Base-by-base conservation (phyloP, 768 basidiomycete genomes). In the Kwoniella sp. region DNA sequence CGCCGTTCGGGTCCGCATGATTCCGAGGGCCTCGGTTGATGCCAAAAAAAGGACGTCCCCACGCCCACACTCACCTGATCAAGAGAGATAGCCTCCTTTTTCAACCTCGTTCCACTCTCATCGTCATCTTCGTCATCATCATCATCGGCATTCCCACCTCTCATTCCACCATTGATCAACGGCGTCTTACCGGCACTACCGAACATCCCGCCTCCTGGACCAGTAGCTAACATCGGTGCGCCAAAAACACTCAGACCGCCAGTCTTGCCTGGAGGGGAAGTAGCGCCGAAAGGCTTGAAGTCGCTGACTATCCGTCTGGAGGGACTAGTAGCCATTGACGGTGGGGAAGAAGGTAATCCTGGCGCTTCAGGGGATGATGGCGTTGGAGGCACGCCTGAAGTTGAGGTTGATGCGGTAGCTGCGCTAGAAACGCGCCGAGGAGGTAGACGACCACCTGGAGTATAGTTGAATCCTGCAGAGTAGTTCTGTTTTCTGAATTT, bases 261-360 rank as follows among this genome's bases (percentile, higher is more conserved):
- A 19, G n/a, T 51, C 2, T 50, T 37, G 26, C 55, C 66, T 1
- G 60, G 29, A 17, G 66, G 49, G 17, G 61, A 49, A 88, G 82
- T 90, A 88, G 71, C 70, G 17, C 72, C 73, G 60, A 78, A 79
- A 0, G 78, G 59, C 52, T 77, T 77, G 71, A 79, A 79, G 33
- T 94, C 90, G 36, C 87, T 87, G 37, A 96, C 88, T 22, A 96
- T 90, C 74, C 89, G 92, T 72, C 92, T 88, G 15, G 90, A 86
- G 8, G 92, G 90, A 19, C 90, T 89, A n/a, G 82, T 48, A 25
- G 79, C 62, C 40, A 49, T 68, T 12, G 81, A 69, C 30, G 71
- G 74, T 6, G 58, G 26, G 9, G 56, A 47, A 25, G 56, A 46
- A 19, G 40, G 10, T 19, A 44, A 19, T 10, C 40, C 40, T 4